Conservation (phyloP, 176 grass and related monocot genomes). For the Bonia amplexicaulis region DNA sequence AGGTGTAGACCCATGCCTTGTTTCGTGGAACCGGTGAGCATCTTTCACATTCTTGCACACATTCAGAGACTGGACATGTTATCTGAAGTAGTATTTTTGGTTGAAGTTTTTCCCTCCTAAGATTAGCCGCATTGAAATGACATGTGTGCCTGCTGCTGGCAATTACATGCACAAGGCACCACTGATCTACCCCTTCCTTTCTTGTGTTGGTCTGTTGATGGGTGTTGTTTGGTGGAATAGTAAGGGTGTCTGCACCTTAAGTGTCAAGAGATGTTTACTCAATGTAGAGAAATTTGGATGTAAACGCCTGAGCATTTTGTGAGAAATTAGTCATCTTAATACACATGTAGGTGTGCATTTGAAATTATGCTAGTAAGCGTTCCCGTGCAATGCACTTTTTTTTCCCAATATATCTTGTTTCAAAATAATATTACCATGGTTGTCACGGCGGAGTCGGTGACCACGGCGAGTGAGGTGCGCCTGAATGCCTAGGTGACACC, state of each 20-base stretch:
- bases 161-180: background rate
- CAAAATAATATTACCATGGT: too few species aligned
- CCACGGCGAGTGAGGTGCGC: too few species aligned
- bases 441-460: too few species aligned
- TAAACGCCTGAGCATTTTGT: background rate
- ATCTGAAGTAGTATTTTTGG: background rate
- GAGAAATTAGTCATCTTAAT: background rate
- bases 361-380: background rate
- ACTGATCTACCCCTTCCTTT: background rate
- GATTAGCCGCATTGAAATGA: background rate
- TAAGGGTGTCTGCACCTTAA: background rate
- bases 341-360: background rate
- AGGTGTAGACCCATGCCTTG: conserved; percentile 82
- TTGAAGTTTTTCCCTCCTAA: background rate
- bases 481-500: too few species aligned
- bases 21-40: conserved; percentile 95
- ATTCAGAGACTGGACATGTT: background rate
- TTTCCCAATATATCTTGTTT: too few species aligned
- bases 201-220: background rate
- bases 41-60: conserved; percentile 1
- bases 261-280: background rate
- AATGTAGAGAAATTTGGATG: background rate
- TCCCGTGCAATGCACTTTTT: too few species aligned
- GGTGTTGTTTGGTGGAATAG: background rate
- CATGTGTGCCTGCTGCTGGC: background rate